These are phyloP conservation scores for Globisporangium emineosum DNA, from an alignment of 352 stramenopile species.

Conservation along the genomic window DNA sequence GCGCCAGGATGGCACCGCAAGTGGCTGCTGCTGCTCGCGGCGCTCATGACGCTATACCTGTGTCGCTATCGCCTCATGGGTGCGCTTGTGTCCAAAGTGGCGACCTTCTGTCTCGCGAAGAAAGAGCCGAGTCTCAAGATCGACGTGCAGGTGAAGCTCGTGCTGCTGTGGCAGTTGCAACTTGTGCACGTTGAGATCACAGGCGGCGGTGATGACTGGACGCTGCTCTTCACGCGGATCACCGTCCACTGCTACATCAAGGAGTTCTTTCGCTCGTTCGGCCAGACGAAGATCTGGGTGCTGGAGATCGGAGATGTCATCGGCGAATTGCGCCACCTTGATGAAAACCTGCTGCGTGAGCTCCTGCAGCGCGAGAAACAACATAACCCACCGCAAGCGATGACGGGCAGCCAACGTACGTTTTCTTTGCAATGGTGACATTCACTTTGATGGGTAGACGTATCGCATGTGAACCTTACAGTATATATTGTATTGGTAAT, in stretches of 20 bases:
- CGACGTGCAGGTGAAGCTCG: conserved; percentile 39
- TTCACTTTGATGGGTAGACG: not conserved
- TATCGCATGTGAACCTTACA: not conserved
- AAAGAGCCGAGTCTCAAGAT: conserved; percentile 14
- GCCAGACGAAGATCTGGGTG: conserved; percentile 67
- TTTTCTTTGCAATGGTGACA: not conserved
- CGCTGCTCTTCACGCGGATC: conserved; percentile 43
- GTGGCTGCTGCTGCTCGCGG: conserved; percentile 42
- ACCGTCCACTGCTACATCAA: conserved; percentile 46
- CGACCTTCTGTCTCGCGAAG: conserved; percentile 37
- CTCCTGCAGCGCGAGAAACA: conserved; percentile 20
- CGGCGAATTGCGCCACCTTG: conserved; percentile 31
- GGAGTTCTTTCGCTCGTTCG: conserved; percentile 73
- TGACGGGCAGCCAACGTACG: not conserved
- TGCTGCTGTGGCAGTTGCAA: conserved; percentile 40
- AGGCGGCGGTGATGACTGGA: conserved; percentile 29
- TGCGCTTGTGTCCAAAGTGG: conserved; percentile 37
- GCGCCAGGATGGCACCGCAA: conserved; percentile 55
- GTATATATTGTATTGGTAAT: not conserved
- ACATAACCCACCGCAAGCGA: not conserved
- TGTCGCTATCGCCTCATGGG: conserved; percentile 56
- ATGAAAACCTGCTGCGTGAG: conserved; percentile 34
- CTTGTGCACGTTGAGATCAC: conserved; percentile 46
- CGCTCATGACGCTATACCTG: conserved; percentile 47
- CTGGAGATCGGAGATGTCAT: conserved; percentile 48